Evolutionary conservation across 768 basidiomycete genomes (phyloP), one percentile per base, ranked within the genome.

Genomic region (Trametopsis cervina): DNA sequence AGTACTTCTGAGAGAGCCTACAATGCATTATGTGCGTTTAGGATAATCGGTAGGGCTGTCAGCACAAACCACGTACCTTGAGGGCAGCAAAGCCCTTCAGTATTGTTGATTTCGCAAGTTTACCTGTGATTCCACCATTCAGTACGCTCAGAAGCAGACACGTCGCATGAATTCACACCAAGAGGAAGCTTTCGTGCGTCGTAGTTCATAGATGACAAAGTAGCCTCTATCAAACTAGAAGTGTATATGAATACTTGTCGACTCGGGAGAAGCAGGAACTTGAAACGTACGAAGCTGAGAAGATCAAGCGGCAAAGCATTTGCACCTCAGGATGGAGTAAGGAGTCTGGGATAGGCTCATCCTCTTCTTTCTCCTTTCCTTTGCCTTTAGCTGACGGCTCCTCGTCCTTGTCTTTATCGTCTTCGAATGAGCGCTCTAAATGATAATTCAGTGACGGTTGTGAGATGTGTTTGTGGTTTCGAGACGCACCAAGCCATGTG

Each of bases 111-210:
- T 81, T 81, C 4, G 80, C 70, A 15, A 83, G 68, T 65, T 83
- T 81, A 4, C 77, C 76, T 77, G 2, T 17, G 12, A 40, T 15
- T 10, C 7, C 29, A 12, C 24, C 21, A 40, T 36, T 24, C 27
- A n/a, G 40, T 21, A 22, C 13, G 21, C 10, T 3, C 5, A 18
- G 25, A 11, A 20, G 29, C 11, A 4, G 1, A 42, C 2, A 6
- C 17, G 24, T 10, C 24, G 22, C 10, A 10, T 39, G 2, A 12
- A 40, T 53, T 33, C 29, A 39, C 59, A 71, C 79, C 80, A 15
- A 81, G 71, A 13, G 80, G 80, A 20, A 81, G 69, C 55, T 81
- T 82, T 55, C 74, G 74, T 3, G 80, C 80, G 56, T 82, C 80
- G 51, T 82, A 82, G 52, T 81, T 80, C 77, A 82, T 79, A 4